Conservation (phyloP, 805 yeast genomes). For the Yamadazyma takamatsuzukensis region DNA sequence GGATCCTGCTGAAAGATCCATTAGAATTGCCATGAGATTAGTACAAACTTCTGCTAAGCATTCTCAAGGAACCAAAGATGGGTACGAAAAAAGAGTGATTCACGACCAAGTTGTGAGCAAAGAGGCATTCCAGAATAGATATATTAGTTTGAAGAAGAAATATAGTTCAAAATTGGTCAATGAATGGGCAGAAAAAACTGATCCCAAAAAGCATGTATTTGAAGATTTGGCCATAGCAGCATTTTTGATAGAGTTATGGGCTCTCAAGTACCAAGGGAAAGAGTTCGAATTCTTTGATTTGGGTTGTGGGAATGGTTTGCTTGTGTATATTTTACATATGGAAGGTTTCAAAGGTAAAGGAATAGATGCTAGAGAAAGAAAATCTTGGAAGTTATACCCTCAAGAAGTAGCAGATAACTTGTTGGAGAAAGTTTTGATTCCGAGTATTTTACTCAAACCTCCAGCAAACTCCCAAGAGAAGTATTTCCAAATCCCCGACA, state of each 20-base stretch:
- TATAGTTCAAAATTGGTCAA: constrained; percentile 73
- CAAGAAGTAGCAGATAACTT: constrained; percentile 53
- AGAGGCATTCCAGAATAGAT: constrained; percentile 77
- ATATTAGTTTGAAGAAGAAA: constrained; percentile 74
- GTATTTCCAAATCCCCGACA: constrained; percentile 49
- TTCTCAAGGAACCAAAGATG: constrained; percentile 76
- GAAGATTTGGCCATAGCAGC: constrained; percentile 97
- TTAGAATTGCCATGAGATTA: constrained; percentile 78
- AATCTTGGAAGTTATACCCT: constrained; percentile 83
- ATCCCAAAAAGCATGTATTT: constrained; percentile 92
- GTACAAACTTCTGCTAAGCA: constrained; percentile 80
- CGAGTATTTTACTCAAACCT: constrained; percentile 65
- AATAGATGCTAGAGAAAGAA: constrained; percentile 83
- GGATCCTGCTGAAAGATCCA: constrained; percentile 54
- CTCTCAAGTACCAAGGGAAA: constrained; percentile 33
- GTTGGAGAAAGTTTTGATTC: constrained; percentile 79
- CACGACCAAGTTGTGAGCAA: constrained; percentile 86
- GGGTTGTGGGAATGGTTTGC: constrained; percentile 93
- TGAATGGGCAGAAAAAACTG: constrained; percentile 90
- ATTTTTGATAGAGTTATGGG: constrained; percentile 85
- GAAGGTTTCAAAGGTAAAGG: constrained; percentile 87
- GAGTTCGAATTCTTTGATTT: constrained; percentile 76
- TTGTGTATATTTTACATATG: constrained; percentile 66
- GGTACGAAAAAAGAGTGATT: constrained; percentile 82
- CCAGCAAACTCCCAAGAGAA: constrained; percentile 71